A percentile compares a stretch with the other conserved stretches of the same genome.
phyloP scores from a whole-genome alignment of 306 rosid genomes.

The Cicer yamashitae region DNA sequence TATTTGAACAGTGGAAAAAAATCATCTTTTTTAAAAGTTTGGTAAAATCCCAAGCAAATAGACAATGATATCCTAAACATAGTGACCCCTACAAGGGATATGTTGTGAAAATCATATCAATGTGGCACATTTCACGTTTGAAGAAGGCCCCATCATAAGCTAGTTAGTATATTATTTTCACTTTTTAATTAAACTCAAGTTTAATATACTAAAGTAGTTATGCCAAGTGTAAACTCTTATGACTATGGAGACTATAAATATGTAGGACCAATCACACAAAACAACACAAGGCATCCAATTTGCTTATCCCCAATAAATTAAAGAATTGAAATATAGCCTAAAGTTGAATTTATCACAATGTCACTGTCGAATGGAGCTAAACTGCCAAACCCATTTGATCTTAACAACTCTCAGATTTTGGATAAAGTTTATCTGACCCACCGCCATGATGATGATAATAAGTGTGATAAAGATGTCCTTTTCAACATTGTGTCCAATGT shows the following conservation, averaged over 20 bases:
- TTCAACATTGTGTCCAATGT: constrained; percentile 43
- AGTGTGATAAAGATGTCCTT: constrained; percentile 41
- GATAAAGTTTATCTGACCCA: constrained; percentile 51
- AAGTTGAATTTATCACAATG: constrained; percentile 32
- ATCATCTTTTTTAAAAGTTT: constrained; percentile 32
- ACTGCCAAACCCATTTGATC: constrained; percentile 40
- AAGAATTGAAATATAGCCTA: background rate
- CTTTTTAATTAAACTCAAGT: background rate
- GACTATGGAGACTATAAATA: constrained; percentile 33
- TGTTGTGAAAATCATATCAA: constrained; percentile 37
- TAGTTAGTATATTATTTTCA: constrained; percentile 33
- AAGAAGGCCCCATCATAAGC: constrained; percentile 45
- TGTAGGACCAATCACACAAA: constrained; percentile 18
- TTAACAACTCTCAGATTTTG: constrained; percentile 38
- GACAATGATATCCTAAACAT: constrained; percentile 30
- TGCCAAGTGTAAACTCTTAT: constrained; percentile 42
- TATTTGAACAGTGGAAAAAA: background rate
- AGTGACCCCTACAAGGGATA: constrained; percentile 29
- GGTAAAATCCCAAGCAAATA: constrained; percentile 7
- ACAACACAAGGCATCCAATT: constrained; percentile 34
- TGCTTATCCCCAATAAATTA: background rate
- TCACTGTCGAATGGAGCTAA: constrained; percentile 36
- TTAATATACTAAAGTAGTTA: constrained; percentile 33
- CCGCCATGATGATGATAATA: constrained; percentile 41
- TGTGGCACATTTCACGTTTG: constrained; percentile 37